Percentiles rank a stretch among this genome's conserved stretches.
These are phyloP conservation scores for Colletotrichum destructivum DNA, from an alignment of 2,329 filamentous ascomycete species.

Conservation along the genomic window DNA sequence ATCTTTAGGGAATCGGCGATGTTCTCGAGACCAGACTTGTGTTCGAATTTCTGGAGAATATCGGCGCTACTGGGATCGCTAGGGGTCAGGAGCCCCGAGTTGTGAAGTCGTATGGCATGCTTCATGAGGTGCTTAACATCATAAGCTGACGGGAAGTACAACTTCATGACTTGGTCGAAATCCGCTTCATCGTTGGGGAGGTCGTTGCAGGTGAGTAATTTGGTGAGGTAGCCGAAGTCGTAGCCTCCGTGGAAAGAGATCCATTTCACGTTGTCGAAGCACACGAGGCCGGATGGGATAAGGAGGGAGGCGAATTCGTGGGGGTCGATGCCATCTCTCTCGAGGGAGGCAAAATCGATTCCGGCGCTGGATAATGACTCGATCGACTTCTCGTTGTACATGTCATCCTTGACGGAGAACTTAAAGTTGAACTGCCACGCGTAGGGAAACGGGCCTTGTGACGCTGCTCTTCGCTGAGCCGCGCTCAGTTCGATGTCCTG, in stretches of 20 bases:
- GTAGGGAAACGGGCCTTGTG: slow-evolving; percentile 76
- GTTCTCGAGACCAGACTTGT: slow-evolving; percentile 93
- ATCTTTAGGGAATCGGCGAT: slow-evolving; percentile 94
- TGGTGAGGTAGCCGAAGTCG: slow-evolving; percentile 97
- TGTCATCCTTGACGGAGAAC: slow-evolving; percentile 94
- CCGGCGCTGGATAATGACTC: slow-evolving; percentile 91
- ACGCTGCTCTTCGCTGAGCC: slow-evolving; percentile 57
- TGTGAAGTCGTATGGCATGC: slow-evolving; percentile 81
- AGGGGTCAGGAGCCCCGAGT: slow-evolving; percentile 73
- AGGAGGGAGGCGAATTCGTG: slow-evolving; percentile 90
- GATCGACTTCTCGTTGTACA: slow-evolving; percentile 97
- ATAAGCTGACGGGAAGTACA: slow-evolving; percentile 93
- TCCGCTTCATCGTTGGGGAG: slow-evolving; percentile 91
- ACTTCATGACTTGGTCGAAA: slow-evolving; percentile 89
- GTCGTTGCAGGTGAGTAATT: slow-evolving; percentile 86
- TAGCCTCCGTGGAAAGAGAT: slow-evolving; percentile 98
- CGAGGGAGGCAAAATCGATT: slow-evolving; percentile 90
- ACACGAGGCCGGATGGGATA: slow-evolving; percentile 92
- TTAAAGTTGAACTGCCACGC: slow-evolving; percentile 99
- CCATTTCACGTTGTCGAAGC: slow-evolving; percentile 92
- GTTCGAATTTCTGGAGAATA: slow-evolving; percentile 87
- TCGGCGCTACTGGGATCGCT: slow-evolving; percentile 77
- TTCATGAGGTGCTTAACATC: slow-evolving; percentile 99
- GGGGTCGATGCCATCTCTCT: slow-evolving; percentile 91
- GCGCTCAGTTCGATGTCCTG: slow-evolving; percentile 58